Percentiles rank a stretch among this genome's conserved stretches.
Conservation (phyloP, 1,284 basidiomycete genomes). For the Cerioporus squamosus region DNA sequence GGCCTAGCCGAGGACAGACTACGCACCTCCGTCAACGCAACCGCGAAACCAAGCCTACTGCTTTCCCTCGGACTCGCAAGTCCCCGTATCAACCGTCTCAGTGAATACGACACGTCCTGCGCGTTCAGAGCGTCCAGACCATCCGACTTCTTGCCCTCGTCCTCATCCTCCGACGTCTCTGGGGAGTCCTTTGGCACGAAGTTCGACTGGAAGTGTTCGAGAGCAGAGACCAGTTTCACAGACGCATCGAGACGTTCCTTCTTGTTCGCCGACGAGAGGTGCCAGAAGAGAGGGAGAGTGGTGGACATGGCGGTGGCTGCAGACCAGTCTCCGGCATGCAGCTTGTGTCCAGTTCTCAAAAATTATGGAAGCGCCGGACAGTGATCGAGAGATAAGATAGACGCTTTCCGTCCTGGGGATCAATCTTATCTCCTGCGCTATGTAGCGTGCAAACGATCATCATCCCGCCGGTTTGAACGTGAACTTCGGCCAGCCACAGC, state of each 20-base stretch:
- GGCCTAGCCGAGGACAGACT: neutral
- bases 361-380: constrained; percentile 14
- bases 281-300: constrained; percentile 92
- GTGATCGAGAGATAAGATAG: constrained; percentile 17
- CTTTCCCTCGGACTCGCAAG: constrained; percentile 92
- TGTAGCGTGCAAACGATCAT: neutral
- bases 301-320: constrained; percentile 61
- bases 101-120: constrained; percentile 88
- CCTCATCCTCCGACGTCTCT: constrained; percentile 41
- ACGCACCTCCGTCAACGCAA: constrained; percentile 91
- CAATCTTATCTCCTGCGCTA: constrained; percentile 17
- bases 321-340: neutral
- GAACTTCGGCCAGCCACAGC: neutral
- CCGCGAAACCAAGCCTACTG: constrained; percentile 93
- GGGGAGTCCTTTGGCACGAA: constrained; percentile 50
- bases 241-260: constrained; percentile 86
- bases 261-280: constrained; percentile 84
- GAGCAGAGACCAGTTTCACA: constrained; percentile 77
- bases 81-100: constrained; percentile 84
- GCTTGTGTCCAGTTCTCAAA: constrained; percentile 8
- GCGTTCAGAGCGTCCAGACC: constrained; percentile 72
- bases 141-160: constrained; percentile 41
- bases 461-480: neutral
- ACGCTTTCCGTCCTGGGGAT: neutral
- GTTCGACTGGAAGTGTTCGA: constrained; percentile 82